Evolutionary conservation across 169 alveolate genomes (phyloP).

Genomic region (Theileria parva): DNA sequence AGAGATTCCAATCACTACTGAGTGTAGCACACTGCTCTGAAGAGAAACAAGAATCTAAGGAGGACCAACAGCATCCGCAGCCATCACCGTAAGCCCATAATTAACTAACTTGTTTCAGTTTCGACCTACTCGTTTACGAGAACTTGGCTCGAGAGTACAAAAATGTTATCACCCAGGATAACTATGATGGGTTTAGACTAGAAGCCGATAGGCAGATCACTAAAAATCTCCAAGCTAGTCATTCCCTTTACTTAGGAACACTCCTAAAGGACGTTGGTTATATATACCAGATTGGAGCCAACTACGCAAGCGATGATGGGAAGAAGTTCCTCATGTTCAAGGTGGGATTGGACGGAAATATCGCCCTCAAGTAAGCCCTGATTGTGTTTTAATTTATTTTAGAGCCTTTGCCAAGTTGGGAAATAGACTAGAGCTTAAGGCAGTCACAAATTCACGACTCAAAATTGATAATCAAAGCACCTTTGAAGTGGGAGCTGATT

Average conservation of each 20-base stretch:
- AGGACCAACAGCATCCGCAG: conserved; percentile 23
- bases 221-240: conserved; percentile 81
- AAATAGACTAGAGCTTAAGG: conserved; percentile 74
- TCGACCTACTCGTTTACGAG: conserved; percentile 69
- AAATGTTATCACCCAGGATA: conserved; percentile 85
- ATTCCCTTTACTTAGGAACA: conserved; percentile 85
- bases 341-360: conserved; percentile 81
- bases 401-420: conserved; percentile 69
- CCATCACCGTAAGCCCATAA: conserved; percentile 22
- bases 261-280: conserved; percentile 80
- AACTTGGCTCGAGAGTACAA: conserved; percentile 83
- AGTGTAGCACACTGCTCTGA: conserved; percentile 28
- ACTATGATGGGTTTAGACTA: conserved; percentile 89
- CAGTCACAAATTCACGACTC: conserved; percentile 79
- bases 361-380: conserved; percentile 70
- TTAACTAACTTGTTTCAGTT: conserved; percentile 11
- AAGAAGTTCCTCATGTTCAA: conserved; percentile 79
- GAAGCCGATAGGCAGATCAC: conserved; percentile 85
- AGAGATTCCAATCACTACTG: not conserved
- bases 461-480: conserved; percentile 80
- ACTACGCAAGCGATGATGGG: conserved; percentile 81
- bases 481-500: conserved; percentile 84
- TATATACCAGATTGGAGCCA: conserved; percentile 86
- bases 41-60: not conserved
- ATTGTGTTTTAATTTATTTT: not conserved